These are phyloP conservation scores for Fraxinus americana DNA, from an alignment of 257 asterid genomes.

Conservation along the genomic window DNA sequence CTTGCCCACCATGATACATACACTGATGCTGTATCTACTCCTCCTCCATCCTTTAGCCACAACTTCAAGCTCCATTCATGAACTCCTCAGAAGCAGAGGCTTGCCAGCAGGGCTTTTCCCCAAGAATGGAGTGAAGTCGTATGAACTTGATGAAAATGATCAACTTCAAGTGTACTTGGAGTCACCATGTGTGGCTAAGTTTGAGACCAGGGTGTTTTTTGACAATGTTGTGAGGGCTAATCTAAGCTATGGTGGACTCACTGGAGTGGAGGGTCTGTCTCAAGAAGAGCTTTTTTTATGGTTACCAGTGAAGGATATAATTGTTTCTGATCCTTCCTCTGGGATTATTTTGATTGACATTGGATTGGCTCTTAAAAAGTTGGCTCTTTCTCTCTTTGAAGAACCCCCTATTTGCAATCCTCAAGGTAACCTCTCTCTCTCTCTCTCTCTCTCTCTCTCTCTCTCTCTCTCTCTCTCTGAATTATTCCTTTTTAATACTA, in stretches of 20 bases:
- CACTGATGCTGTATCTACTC: slow-evolving; percentile 27
- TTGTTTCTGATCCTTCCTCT: slow-evolving; percentile 76
- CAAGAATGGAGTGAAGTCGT: slow-evolving; percentile 65
- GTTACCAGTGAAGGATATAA: slow-evolving; percentile 87
- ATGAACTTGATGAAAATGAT: slow-evolving; percentile 54
- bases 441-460: not conserved
- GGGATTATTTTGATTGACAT: slow-evolving; percentile 82
- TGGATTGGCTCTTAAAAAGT: slow-evolving; percentile 80
- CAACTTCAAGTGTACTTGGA: slow-evolving; percentile 65
- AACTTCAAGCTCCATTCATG: slow-evolving; percentile 49
- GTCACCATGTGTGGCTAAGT: slow-evolving; percentile 71
- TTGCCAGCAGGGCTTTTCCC: slow-evolving; percentile 87
- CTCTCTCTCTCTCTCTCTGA: no score
- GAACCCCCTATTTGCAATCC: slow-evolving; percentile 84
- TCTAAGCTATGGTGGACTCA: slow-evolving; percentile 77
- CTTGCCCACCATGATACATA: slow-evolving; percentile 20
- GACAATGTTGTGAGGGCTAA: slow-evolving; percentile 82
- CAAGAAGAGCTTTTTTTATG: slow-evolving; percentile 87
- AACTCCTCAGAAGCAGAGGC: slow-evolving; percentile 71
- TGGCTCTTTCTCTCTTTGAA: slow-evolving; percentile 83
- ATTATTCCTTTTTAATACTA: not conserved
- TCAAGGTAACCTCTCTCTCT: slow-evolving; percentile 40
- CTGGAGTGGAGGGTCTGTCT: slow-evolving; percentile 74
- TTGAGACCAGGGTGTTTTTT: slow-evolving; percentile 70
- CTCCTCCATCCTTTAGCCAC: slow-evolving; percentile 24